These are phyloP conservation scores for Apophysomyces elegans DNA, from an alignment of 371 early-diverging fungal species.

Conservation along the genomic window DNA sequence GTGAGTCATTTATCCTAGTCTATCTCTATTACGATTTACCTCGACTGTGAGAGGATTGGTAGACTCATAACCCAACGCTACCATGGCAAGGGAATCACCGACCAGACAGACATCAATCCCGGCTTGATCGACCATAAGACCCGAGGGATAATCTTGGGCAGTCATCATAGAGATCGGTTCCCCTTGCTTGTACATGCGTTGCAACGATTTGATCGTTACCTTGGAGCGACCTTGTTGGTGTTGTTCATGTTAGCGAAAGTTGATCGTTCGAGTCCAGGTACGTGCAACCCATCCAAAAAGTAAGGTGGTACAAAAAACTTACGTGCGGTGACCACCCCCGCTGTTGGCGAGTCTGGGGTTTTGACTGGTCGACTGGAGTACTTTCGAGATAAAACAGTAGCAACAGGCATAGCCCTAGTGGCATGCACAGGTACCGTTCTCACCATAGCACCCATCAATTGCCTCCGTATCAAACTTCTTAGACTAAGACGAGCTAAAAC, in stretches of 20 bases:
- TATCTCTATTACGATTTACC: conserved; percentile 37
- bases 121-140: conserved; percentile 78
- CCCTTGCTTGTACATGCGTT: conserved; percentile 68
- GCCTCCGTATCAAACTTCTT: not conserved
- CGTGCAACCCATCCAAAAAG: not conserved
- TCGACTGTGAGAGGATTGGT: conserved; percentile 90
- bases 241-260: not conserved
- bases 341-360: conserved; percentile 5
- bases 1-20: too few species aligned
- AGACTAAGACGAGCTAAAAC: not conserved
- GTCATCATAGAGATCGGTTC: conserved; percentile 88
- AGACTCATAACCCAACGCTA: conserved; percentile 85
- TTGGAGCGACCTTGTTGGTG: conserved; percentile 61
- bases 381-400: not conserved
- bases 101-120: conserved; percentile 90
- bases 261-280: not conserved
- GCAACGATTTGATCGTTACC: conserved; percentile 82
- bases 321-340: conserved; percentile 11
- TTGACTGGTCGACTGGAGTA: conserved; percentile 34
- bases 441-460: not conserved
- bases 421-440: not conserved
- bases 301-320: conserved; percentile 14
- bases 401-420: not conserved
- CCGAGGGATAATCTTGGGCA: conserved; percentile 91
- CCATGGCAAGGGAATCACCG: conserved; percentile 97